Base-by-base conservation (phyloP, 192 early-diverging fungal species). In the Coemansia sp. region DNA sequence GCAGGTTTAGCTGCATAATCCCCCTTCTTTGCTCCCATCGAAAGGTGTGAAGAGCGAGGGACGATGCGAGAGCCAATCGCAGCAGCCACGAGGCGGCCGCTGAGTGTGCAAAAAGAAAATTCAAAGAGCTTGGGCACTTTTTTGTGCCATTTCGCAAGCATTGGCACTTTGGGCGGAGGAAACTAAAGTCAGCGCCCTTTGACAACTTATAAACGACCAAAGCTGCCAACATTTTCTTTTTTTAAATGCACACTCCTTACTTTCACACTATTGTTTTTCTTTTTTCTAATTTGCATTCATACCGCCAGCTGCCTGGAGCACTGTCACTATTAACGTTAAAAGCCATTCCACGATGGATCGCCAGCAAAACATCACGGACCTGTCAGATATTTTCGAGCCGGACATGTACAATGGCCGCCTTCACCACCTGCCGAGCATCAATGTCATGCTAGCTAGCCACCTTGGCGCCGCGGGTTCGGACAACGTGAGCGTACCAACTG, bases 361-460 rank as follows among this genome's bases (percentile, higher is more conserved):
- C 48, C 53, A 59, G 33, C 37, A 47, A 34, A 55, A 55, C 39
- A 41, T 59, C 73, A 69, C 52, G 23, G 37, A 60, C 26, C 63
- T 75, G 63, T 68, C 73, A 11, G 73, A 75, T 45, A 75, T 75
- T 25, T 75, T 75, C 37, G 73, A 75, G 63, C 73, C 73, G 6
- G 73, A 75, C 16, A 48, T 62, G 48, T 53, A 62, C 59, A 69
- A 47, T 47, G 45, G 45, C 37, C 59, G 47, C 48, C 7, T 59
- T 20, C 45, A 61, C 50, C 62, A 69, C n/a, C 57, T 68, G 13
- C 21, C 52, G 36, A 75, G 73, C 35, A 67, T 75, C 55, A 75
- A 65, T 42, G 55, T 57, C 26, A 42, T 75, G 56, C 59, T 75
- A 39, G 42, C 66, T 47, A 63, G 35, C 11, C 52, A 55, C 7